Evolutionary conservation across 768 basidiomycete species (phyloP), one percentile per base, ranked within the genome.

Genomic region (Tulasnella sp.): DNA sequence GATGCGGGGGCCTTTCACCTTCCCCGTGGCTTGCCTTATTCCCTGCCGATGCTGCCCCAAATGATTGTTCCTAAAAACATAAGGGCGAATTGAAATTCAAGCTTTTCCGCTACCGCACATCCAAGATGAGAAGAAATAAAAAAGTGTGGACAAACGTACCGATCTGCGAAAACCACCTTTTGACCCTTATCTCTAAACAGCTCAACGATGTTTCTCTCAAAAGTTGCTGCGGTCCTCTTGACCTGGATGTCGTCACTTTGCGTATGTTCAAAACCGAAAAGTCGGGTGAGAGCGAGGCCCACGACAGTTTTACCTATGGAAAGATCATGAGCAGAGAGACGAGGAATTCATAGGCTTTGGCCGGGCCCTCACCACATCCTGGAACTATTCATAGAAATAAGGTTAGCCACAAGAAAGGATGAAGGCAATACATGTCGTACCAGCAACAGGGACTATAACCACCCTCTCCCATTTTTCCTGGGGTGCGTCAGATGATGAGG

Each of bases 131-230:
- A 30, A 56, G 58, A 11, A 21, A 11, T 55, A 24, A 10, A 21
- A 26, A 32, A 27, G 29, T 0, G 23, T n/a, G 23, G 27, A 41
- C 75, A 38, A 38, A 38, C 83, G 54, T 65, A 91, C 93, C 88
- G 89, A 72, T 98, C 96, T 26, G 94, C 93, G 63, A 89, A 88
- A 23, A 98, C 94, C 0, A 97, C 81, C 61, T 87, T 77, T 51
- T 87, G 73, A 0, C 69, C 75, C 55, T 78, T 68, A n/a, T n/a
- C n/a, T n/a, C n/a, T n/a, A 24, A 97, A 74, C 1, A 87, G 75
- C 0, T 74, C 68, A 13, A 72, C 67, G 41, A 96, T 86, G 61
- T 88, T 93, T 68, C 76, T 82, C 56, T 89, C 67, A 69, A 95
- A 95, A 2, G 69, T 62, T 0, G 83, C 76, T 0, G 77, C 90